Percentiles rank a stretch among this genome's conserved stretches.
These are phyloP conservation scores for Cephaloascus albidus DNA, from an alignment of 805 yeast genomes.

Conservation along the genomic window DNA sequence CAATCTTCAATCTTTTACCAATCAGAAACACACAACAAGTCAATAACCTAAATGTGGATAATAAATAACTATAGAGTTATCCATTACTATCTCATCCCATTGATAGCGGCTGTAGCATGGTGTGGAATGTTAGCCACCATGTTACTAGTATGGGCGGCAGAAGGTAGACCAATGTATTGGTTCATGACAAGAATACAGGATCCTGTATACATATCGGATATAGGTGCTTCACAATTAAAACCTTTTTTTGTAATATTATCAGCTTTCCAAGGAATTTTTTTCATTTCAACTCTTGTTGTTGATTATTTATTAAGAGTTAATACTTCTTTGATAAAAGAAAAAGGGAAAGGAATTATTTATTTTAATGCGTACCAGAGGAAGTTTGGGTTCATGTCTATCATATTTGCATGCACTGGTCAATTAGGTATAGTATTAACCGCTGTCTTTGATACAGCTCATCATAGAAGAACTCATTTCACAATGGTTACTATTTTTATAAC, in stretches of 20 bases:
- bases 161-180: conserved; percentile 66
- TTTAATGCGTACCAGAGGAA: conserved; percentile 3
- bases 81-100: conserved; percentile 52
- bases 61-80: conserved; percentile 25
- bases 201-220: conserved; percentile 71
- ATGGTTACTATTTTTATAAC: conserved; percentile 72
- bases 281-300: conserved; percentile 49
- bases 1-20: not conserved
- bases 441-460: conserved; percentile 57
- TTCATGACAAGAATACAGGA: conserved; percentile 36
- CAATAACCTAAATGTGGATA: too few relatives aligned
- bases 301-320: conserved; percentile 49
- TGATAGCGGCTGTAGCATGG: conserved; percentile 65
- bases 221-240: conserved; percentile 81
- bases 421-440: conserved; percentile 68
- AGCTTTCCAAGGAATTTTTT: conserved; percentile 70
- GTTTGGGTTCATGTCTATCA: not conserved
- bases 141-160: conserved; percentile 67
- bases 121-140: conserved; percentile 85
- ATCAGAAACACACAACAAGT: not conserved
- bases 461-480: conserved; percentile 40
- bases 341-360: not conserved
- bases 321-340: not conserved
- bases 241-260: conserved; percentile 81
- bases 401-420: conserved; percentile 50